phyloP scores from a whole-genome alignment of 2,329 filamentous ascomycete genomes.

The Lasiodiplodia sp. region DNA sequence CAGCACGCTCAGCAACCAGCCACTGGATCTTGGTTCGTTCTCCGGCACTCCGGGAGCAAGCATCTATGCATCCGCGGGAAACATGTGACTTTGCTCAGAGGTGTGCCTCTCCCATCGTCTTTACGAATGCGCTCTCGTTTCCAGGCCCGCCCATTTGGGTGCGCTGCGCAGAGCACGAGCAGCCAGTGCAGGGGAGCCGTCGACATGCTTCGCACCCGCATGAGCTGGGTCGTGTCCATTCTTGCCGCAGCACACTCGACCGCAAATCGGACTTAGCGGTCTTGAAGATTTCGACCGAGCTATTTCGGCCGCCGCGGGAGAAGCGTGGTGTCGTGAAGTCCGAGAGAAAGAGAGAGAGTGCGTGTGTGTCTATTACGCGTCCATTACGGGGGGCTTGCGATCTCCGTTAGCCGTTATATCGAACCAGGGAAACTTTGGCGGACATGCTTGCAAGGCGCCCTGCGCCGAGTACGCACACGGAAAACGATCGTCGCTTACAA shows the following conservation, averaged over 20 bases:
- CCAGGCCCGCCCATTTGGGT: conserved; percentile 2
- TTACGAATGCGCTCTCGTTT: neutral
- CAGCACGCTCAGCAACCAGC: conserved; percentile 15
- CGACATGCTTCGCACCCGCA: conserved; percentile 8
- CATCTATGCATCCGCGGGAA: conserved; percentile 24
- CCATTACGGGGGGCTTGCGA: conserved; percentile 5
- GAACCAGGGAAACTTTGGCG: neutral
- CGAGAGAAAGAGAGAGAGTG: neutral
- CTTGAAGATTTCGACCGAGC: conserved; percentile 2
- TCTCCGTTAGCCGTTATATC: neutral
- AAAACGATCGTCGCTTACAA: neutral
- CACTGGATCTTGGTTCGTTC: conserved; percentile 14
- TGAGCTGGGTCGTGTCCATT: neutral
- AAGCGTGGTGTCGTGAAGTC: neutral
- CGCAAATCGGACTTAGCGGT: conserved; percentile 18
- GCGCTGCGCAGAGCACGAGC: conserved; percentile 19
- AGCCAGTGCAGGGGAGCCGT: conserved; percentile 1
- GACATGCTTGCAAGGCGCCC: conserved; percentile 1
- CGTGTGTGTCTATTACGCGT: neutral
- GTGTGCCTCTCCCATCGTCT: neutral
- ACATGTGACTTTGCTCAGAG: conserved; percentile 21
- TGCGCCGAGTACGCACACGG: neutral
- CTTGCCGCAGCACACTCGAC: neutral
- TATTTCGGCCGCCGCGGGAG: neutral
- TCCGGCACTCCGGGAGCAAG: conserved; percentile 10